phyloP scores from a whole-genome alignment of 208 protist genomes.

The Herpetomonas samuelpessoai region DNA sequence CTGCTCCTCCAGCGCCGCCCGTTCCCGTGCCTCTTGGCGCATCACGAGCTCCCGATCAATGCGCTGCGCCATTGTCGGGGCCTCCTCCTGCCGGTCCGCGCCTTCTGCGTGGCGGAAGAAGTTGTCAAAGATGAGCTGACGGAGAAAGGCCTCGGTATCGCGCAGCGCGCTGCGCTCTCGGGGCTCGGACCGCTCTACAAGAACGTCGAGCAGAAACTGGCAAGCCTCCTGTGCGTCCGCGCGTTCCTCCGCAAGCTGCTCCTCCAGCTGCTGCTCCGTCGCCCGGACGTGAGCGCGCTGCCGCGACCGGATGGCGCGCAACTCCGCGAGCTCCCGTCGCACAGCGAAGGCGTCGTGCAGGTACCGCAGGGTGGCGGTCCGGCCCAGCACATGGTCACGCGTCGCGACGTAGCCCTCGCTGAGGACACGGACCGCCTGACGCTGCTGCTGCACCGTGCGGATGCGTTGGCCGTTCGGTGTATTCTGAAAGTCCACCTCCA shows the following conservation, averaged over 20 bases:
- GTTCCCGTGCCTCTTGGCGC: not conserved
- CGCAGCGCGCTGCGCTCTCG: slow-evolving; percentile 21
- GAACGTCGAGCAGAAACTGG: slow-evolving; percentile 8
- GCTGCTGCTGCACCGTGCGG: not conserved
- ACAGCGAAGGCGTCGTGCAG: slow-evolving; percentile 13
- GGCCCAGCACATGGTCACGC: slow-evolving; percentile 14
- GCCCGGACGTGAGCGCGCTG: slow-evolving; percentile 13
- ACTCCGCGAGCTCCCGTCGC: slow-evolving; percentile 17
- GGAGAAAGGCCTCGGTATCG: slow-evolving; percentile 22
- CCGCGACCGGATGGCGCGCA: not conserved
- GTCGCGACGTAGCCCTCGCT: slow-evolving; percentile 15
- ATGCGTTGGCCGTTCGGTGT: not conserved
- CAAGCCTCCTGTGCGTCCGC: slow-evolving; percentile 9
- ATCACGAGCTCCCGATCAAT: not conserved
- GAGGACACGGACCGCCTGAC: slow-evolving; percentile 7
- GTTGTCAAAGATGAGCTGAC: slow-evolving; percentile 19
- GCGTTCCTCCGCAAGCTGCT: slow-evolving; percentile 3
- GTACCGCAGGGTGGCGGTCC: slow-evolving; percentile 12
- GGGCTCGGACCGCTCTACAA: slow-evolving; percentile 23
- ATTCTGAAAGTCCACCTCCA: not conserved
- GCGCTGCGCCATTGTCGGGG: not conserved
- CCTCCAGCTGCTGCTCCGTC: slow-evolving; percentile 9
- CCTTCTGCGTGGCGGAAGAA: too few species aligned
- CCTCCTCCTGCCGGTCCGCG: not conserved
- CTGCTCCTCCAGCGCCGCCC: not conserved